Base-by-base conservation (phyloP, 1,139 yeast genomes). In the Fermentozyma sake region DNA sequence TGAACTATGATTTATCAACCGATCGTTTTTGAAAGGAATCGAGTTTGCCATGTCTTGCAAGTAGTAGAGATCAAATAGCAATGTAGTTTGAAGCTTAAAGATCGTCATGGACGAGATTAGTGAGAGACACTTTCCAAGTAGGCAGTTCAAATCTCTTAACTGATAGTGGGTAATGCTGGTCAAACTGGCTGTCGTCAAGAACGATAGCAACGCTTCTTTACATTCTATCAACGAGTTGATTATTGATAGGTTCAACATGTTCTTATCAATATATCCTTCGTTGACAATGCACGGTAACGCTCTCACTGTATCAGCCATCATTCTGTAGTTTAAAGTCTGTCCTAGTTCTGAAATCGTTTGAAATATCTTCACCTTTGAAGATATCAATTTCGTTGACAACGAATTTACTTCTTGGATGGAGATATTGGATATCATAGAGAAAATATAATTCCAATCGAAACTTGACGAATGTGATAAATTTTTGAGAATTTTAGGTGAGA, bases 11-110 rank as follows among this genome's bases (percentile, higher is more conserved):
- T 39, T 37, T 14, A 46, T 22, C 6, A 28, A 20, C 27, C 36
- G 48, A 22, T 68, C 72, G 31, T 58, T 58, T 5, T 34, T 27
- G 27, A 64, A 51, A 2, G 69, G 61, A 5, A 50, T 39, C 14
- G 45, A 37, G 32, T 59, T 53, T 14, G 60, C 45, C 18, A 52
- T 38, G 22, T 70, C 74, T 30, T 58, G 63, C 15, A 60, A 38
- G 28, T 48, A 50, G 26, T 50, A 56, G 14, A 63, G 39, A 6
- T 54, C 55, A 16, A 34, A 35, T 16, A 60, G 38, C 12, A 56
- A 39, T 9, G 42, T 40, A 22, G 42, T 40, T 23, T 34, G 44
- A 16, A 35, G 30, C 21, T 46, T 48, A 26, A 49, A 42, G 3
- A 44, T 45, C 13, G 55, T 44, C 31, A 50, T 37, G 2, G 51